phyloP scores from a whole-genome alignment of 805 yeast genomes.

The Metschnikowia borealis region DNA sequence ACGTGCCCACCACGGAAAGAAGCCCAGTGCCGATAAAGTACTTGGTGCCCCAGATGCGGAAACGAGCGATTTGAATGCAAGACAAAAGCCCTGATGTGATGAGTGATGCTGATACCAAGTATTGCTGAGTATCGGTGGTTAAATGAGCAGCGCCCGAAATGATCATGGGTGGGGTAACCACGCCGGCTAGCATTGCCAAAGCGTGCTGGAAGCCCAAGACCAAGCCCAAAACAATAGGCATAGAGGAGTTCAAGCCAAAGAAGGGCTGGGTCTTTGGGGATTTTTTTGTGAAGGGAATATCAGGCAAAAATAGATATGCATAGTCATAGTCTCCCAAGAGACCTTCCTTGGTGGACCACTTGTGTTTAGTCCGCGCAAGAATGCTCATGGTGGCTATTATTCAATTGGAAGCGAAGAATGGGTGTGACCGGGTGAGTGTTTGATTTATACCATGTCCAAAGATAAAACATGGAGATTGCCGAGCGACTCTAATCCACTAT shows the following conservation, averaged over 20 bases:
- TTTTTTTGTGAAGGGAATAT: slow-evolving; percentile 9
- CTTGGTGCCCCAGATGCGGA: slow-evolving; percentile 7
- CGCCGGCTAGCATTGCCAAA: slow-evolving; percentile 16
- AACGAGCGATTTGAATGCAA: slow-evolving; percentile 9
- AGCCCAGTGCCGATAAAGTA: slow-evolving; percentile 13
- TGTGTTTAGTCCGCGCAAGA: slow-evolving; percentile 2
- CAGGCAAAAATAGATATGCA: slow-evolving; percentile 10
- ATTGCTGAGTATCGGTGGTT: slow-evolving; percentile 3
- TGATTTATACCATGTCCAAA: neutral
- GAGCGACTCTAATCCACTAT: neutral
- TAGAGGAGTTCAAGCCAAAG: slow-evolving; percentile 10
- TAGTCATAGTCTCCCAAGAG: slow-evolving; percentile 13
- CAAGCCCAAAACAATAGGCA: slow-evolving; percentile 12
- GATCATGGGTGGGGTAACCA: slow-evolving; percentile 12
- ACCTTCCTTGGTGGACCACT: slow-evolving; percentile 10
- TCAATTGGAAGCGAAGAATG: neutral
- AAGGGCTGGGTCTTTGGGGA: slow-evolving; percentile 12
- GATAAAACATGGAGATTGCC: slow-evolving; percentile 1
- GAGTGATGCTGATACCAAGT: slow-evolving; percentile 12
- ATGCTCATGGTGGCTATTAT: neutral
- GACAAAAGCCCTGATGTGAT: slow-evolving; percentile 10
- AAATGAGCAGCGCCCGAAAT: slow-evolving; percentile 8
- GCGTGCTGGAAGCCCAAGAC: slow-evolving; percentile 13
- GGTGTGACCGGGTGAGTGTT: neutral
- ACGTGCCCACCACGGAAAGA: slow-evolving; percentile 14